Evolutionary conservation across 2,329 filamentous ascomycete genomes (phyloP), one percentile per base, ranked within the genome.

Genomic region (Fusarium chaquense): DNA sequence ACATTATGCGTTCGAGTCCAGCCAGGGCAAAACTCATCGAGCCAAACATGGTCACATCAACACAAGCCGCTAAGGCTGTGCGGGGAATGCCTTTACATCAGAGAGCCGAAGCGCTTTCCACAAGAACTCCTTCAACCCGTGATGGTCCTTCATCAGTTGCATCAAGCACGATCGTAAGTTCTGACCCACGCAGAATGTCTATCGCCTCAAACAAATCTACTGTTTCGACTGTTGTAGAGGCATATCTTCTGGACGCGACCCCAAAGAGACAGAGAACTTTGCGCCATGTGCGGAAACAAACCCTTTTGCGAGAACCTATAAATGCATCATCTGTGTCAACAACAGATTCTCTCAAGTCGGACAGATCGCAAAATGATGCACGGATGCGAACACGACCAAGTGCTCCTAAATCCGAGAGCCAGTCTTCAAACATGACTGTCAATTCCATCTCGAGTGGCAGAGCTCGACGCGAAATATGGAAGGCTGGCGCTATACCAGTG

Each of bases 401-500:
- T 26, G 69, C 76, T 26, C 69, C 66, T 46, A 79, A 80, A n/a
- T 77, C 80, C 33, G 83, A 86, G 6, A 89, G 85, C 58, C 77
- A 84, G 55, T 78, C 78, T 30, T 89, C 87, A 3, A 84, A 78
- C 38, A 77, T 78, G 5, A 86, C 86, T 1, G 69, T 76, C 26
- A 86, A 81, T 64, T 87, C 86, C 8, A 78, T 84, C 5, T 82
- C 84, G 1, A 89, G 85, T 67, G 80, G 81, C 10, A 87, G 82
- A 70, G 86, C 86, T 6, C 81, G 89, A n/a, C 83, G 85, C 18
- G 86, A 89, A 33, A 79, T 90, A 4, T 83, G 85, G 81, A 89
- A 85, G 68, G 85, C 78, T 55, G 89, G 88, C 10, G 87, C 82
- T 4, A 88, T 91, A 12, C 89, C 89, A 3, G 88, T 91, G 10